phyloP scores from a whole-genome alignment of 1,139 yeast species.

The Ogataea hybrid region DNA sequence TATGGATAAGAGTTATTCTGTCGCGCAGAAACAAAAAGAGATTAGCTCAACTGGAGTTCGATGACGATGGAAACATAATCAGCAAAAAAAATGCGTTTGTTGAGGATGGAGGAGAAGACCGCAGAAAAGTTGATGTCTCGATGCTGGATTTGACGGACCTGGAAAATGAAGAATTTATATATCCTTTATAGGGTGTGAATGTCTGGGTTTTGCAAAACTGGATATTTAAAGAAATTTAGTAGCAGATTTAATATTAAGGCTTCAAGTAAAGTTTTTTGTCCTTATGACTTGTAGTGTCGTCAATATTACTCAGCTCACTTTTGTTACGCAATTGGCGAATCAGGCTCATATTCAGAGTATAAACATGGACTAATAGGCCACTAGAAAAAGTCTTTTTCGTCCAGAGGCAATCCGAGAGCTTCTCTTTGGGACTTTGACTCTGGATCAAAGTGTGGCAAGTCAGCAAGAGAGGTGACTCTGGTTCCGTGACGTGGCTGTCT shows the following conservation, averaged over 20 bases:
- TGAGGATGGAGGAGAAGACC: constrained; percentile 27
- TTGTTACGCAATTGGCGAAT: no score
- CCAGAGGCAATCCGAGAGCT: constrained; percentile 41
- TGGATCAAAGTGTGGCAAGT: constrained; percentile 49
- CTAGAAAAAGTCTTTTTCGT: constrained; percentile 34
- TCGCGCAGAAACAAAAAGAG: not conserved
- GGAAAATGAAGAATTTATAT: constrained; percentile 6
- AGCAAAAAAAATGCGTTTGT: constrained; percentile 36
- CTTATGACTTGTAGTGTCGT: no score
- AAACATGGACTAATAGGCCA: not conserved
- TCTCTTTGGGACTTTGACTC: constrained; percentile 53
- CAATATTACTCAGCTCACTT: no score
- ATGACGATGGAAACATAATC: not conserved
- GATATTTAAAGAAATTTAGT: no score
- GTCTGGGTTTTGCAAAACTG: no score
- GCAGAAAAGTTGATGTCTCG: constrained; percentile 34
- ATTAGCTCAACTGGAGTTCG: not conserved
- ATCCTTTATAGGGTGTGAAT: constrained; percentile 2
- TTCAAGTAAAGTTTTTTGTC: no score
- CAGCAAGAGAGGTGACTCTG: constrained; percentile 56
- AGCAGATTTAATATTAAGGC: no score
- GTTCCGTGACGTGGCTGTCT: constrained; percentile 52
- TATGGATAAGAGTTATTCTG: not conserved
- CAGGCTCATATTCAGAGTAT: no score
- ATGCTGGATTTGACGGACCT: constrained; percentile 24